phyloP scores from a whole-genome alignment of 148 eudicot genomes.

The Cornus controversa region DNA sequence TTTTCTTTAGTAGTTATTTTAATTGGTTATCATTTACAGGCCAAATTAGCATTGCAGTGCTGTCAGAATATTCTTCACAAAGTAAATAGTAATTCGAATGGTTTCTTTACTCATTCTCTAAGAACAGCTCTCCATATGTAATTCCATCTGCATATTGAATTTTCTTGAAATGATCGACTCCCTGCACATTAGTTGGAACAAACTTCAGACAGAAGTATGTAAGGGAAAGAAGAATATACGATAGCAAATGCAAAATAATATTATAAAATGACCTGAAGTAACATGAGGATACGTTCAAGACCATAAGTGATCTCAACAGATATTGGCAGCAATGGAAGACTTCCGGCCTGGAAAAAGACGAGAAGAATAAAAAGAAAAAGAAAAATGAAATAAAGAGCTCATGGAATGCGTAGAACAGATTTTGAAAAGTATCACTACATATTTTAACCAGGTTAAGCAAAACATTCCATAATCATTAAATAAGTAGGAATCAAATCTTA shows the following conservation, averaged over 20 bases:
- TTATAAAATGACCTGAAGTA: constrained; percentile 71
- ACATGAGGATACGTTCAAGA: constrained; percentile 96
- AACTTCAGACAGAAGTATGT: constrained; percentile 22
- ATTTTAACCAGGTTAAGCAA: constrained; percentile 5
- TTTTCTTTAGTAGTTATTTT: neutral
- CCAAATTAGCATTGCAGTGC: neutral
- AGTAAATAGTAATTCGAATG: constrained; percentile 2
- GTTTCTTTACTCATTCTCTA: constrained; percentile 82
- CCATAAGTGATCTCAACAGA: constrained; percentile 99
- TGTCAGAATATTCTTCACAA: neutral
- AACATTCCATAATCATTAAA: neutral
- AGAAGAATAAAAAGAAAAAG: neutral
- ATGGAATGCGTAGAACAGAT: constrained; percentile 1
- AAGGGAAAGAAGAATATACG: constrained; percentile 5
- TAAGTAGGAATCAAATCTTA: neutral
- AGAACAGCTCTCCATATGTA: constrained; percentile 94
- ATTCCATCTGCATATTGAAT: constrained; percentile 94
- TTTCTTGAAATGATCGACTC: constrained; percentile 99
- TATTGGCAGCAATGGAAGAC: constrained; percentile 79
- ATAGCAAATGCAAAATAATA: neutral
- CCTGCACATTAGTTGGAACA: constrained; percentile 44
- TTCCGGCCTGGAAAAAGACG: constrained; percentile 69
- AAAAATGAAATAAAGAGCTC: neutral
- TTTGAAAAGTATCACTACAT: neutral
- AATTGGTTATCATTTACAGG: neutral